Evolutionary conservation across 768 basidiomycete species (phyloP), one percentile per base, ranked within the genome.

Genomic region (Suillus paluster): DNA sequence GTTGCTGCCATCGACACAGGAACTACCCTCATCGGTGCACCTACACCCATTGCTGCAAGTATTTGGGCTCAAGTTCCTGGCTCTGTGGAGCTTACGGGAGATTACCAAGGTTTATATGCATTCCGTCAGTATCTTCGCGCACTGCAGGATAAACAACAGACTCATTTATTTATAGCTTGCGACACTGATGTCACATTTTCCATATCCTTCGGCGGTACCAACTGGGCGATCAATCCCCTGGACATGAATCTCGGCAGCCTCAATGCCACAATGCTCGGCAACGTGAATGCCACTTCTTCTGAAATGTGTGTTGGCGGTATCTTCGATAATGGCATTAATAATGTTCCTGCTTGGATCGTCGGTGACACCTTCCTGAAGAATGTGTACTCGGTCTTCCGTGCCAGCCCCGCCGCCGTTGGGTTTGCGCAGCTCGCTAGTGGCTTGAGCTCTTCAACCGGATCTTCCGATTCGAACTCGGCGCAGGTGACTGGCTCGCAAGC

Each of bases 1-100:
- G 70, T 88, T 10, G 83, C 90, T 17, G 95, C 95, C 11, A 97
- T 99, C 63, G 97, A 99, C 70, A 97, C 95, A 1, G 97, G 96
- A 23, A 98, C 96, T 0, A 96, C 95, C 3, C 84, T 98, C 60
- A 91, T 99, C 62, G 96, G 92, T 23, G 97, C 89, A 0, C 96
- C 97, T 0, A 74, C 86, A 0, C 72, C 64, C 1, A 83, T 86
- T 44, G 87, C 92, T 7, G 61, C 73, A 21, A 75, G 80, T 19
- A 81, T 99, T 58, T 98, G 88, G 81, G 72, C 71, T 1, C 81
- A 85, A 7, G 86, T 99, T 25, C 81, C 84, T 10, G 85, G 85
- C 23, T 78, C 90, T 0, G 63, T 69, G 25, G 66, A 82, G 0
- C 73, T 91, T 11, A 64, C 66, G 0, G 79, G 80, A 5, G 64